Percentiles rank a stretch among this genome's conserved stretches.
phyloP scores from a whole-genome alignment of 345 rosid genomes.

The Anastatica hierochuntica region DNA sequence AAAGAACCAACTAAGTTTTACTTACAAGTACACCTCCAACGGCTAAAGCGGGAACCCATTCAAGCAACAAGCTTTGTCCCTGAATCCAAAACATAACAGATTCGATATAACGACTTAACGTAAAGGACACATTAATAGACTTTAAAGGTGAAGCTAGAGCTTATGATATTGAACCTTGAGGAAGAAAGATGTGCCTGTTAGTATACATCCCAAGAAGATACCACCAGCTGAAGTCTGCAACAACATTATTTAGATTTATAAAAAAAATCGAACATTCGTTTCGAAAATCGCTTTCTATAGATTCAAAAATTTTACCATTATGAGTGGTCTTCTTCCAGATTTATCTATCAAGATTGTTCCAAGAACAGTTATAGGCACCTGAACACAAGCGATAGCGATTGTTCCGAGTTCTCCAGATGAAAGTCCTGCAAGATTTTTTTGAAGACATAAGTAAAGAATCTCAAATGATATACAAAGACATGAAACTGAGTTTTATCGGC shows the following conservation, averaged over 20 bases:
- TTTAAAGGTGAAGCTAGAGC: too few species aligned
- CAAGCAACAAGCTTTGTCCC: conserved; percentile 48
- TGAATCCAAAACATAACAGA: conserved; percentile 11
- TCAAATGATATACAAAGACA: background rate
- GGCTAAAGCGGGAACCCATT: conserved; percentile 59
- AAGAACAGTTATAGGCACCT: conserved; percentile 70
- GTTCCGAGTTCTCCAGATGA: conserved; percentile 68
- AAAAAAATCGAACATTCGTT: background rate
- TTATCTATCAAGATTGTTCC: conserved; percentile 77
- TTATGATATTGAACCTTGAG: conserved; percentile 41
- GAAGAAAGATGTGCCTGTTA: conserved; percentile 67
- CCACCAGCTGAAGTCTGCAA: conserved; percentile 64
- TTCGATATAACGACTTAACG: background rate
- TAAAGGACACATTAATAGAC: background rate
- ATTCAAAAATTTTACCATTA: conserved; percentile 42
- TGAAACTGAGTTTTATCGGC: background rate
- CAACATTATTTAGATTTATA: background rate
- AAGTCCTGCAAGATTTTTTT: conserved; percentile 41
- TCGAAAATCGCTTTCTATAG: background rate
- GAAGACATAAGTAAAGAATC: background rate
- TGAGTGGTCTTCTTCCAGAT: conserved; percentile 82
- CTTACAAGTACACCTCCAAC: conserved; percentile 69
- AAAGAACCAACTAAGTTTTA: background rate
- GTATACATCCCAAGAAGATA: conserved; percentile 63
- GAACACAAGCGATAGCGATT: conserved; percentile 71